Evolutionary conservation across 176 grass and related monocot species (phyloP).

Genomic region (Cocos nucifera): DNA sequence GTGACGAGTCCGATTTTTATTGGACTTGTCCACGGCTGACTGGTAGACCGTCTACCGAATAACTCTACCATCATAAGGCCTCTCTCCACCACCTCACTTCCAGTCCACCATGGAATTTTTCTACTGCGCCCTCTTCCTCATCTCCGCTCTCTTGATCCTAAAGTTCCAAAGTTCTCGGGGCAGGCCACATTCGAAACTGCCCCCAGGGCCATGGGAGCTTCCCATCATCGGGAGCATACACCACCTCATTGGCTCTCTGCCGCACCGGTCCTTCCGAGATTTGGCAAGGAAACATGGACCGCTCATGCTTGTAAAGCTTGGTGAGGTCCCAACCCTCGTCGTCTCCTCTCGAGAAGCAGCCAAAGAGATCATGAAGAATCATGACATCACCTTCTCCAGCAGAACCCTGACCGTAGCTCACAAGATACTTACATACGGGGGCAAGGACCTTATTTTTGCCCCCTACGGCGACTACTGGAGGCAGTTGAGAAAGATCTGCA

Average conservation of each 20-base stretch:
- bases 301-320: constrained; percentile 30
- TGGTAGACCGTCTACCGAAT: no score
- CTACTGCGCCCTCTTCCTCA: no score
- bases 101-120: no score
- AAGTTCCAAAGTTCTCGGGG: no score
- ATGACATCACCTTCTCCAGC: not conserved
- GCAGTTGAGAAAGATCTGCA: constrained; percentile 25
- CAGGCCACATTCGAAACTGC: not conserved
- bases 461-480: constrained; percentile 32
- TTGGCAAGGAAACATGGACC: constrained; percentile 5
- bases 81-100: no score
- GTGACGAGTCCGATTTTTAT: no score
- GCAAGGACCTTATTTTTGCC: constrained; percentile 24
- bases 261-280: constrained; percentile 25
- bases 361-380: no score
- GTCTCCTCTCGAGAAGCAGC: constrained; percentile 16
- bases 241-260: constrained; percentile 24
- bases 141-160: no score
- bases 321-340: constrained; percentile 24
- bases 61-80: no score
- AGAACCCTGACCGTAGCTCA: no score
- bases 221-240: constrained; percentile 38
- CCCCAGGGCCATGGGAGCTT: constrained; percentile 32
- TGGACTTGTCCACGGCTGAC: no score
- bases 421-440: no score